Conservation (phyloP, 1,284 basidiomycete species). For the Ganoderma meredithae region DNA sequence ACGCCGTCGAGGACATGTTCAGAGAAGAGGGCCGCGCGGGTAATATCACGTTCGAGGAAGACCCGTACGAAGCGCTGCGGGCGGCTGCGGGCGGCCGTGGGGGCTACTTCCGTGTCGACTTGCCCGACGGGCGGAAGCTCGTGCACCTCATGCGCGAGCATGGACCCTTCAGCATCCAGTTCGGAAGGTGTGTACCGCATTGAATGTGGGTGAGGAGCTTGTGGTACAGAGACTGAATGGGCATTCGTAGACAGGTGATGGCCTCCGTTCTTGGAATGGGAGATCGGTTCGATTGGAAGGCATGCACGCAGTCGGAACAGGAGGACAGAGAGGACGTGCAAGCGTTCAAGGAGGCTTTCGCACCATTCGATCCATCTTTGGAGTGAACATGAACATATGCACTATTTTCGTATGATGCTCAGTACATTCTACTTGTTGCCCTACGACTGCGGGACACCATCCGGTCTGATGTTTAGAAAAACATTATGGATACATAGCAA, state of each 20-base stretch:
- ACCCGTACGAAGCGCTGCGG: constrained; percentile 69
- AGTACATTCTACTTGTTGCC: neutral
- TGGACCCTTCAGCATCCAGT: constrained; percentile 87
- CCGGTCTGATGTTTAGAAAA: too few species aligned
- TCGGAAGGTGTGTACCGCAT: constrained; percentile 76
- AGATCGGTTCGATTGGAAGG: constrained; percentile 90
- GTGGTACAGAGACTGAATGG: constrained; percentile 8
- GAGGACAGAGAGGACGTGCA: constrained; percentile 85
- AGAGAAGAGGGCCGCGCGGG: constrained; percentile 65
- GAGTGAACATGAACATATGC: constrained; percentile 11
- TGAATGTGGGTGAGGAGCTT: constrained; percentile 17
- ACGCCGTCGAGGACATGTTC: constrained; percentile 77
- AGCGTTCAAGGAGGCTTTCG: constrained; percentile 85
- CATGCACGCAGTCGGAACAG: constrained; percentile 79
- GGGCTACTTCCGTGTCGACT: constrained; percentile 89
- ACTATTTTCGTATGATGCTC: neutral
- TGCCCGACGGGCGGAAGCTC: constrained; percentile 87
- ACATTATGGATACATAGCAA: neutral
- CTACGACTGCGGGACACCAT: neutral
- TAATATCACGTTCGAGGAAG: constrained; percentile 70
- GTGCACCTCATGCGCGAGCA: constrained; percentile 85
- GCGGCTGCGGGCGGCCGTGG: constrained; percentile 59
- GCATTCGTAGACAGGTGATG: constrained; percentile 71
- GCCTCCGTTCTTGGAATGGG: constrained; percentile 76
- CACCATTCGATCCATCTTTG: constrained; percentile 68